Evolutionary conservation across 2,329 filamentous ascomycete species (phyloP).

Genomic region (Clonostachys chloroleuca): DNA sequence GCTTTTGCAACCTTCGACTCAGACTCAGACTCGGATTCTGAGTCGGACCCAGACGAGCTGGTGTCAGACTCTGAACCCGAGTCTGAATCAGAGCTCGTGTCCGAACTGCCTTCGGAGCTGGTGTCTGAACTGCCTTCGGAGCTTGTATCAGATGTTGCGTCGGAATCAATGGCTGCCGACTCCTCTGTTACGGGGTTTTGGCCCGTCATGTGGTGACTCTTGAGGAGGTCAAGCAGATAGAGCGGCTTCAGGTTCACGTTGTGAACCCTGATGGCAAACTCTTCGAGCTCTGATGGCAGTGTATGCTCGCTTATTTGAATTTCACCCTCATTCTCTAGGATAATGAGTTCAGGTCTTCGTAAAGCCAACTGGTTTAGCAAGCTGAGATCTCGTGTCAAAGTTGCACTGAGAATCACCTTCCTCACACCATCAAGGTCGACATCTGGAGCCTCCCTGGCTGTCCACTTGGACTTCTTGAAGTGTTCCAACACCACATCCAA

Average conservation of each 20-base stretch:
- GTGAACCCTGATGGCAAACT: constrained; percentile 64
- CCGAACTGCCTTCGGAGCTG: constrained; percentile 20
- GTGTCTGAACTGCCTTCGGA: constrained; percentile 22
- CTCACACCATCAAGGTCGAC: constrained; percentile 53
- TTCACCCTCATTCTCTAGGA: constrained; percentile 55
- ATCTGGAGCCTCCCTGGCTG: constrained; percentile 48
- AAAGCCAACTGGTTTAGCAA: constrained; percentile 72
- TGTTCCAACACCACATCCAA: constrained; percentile 65
- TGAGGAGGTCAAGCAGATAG: constrained; percentile 75
- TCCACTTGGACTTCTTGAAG: constrained; percentile 44
- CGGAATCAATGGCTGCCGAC: constrained; percentile 7
- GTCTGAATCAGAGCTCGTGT: constrained; percentile 25
- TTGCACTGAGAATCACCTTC: constrained; percentile 87
- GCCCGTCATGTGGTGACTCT: constrained; percentile 42
- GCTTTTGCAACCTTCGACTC: constrained; percentile 1
- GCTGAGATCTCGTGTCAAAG: constrained; percentile 82
- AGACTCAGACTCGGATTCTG: constrained; percentile 18
- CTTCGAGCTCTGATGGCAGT: constrained; percentile 59
- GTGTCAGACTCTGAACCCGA: constrained; percentile 14
- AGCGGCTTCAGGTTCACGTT: constrained; percentile 74
- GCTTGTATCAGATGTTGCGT: constrained; percentile 16
- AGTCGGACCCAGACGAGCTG: constrained; percentile 24
- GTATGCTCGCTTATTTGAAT: constrained; percentile 33
- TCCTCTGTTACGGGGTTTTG: constrained; percentile 5
- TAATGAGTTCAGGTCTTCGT: constrained; percentile 68